Evolutionary conservation across 2,329 filamentous ascomycete species (phyloP).

Genomic region (Chalaropsis thielavioides): DNA sequence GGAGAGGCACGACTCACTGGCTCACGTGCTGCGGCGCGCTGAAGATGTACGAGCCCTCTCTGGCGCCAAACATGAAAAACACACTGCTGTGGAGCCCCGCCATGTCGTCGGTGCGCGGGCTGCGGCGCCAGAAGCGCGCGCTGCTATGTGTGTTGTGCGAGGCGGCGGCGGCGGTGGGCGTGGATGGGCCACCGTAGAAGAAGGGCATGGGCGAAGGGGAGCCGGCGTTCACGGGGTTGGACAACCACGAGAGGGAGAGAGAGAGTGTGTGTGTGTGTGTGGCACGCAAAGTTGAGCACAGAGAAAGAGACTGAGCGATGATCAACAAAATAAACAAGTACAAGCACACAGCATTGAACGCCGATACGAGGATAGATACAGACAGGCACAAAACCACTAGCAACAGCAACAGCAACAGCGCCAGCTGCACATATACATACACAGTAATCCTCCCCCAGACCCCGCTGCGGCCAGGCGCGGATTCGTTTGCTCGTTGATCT

Average conservation of each 20-base stretch:
- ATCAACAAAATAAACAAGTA: no score
- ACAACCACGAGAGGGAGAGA: not conserved
- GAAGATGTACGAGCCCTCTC: conserved; percentile 10
- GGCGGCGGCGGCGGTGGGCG: not conserved
- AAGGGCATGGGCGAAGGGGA: not conserved
- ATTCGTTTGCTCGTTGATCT: no score
- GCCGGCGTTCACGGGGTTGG: no score
- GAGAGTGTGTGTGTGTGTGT: not conserved
- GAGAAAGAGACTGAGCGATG: not conserved
- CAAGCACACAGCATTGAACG: no score
- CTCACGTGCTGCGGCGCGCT: conserved; percentile 8
- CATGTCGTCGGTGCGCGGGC: conserved; percentile 1
- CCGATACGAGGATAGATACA: no score
- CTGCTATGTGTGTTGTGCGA: not conserved
- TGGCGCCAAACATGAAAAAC: conserved; percentile 14
- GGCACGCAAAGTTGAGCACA: not conserved
- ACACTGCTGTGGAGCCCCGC: not conserved
- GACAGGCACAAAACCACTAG: no score
- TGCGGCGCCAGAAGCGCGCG: not conserved
- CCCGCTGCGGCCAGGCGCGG: no score
- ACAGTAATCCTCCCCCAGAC: no score
- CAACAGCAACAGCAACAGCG: no score
- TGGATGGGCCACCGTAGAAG: not conserved
- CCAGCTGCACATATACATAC: no score
- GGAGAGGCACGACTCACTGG: conserved; percentile 8